These are phyloP conservation scores for Sphaerosporella brunnea DNA, from an alignment of 495 filamentous ascomycete genomes.

Conservation along the genomic window DNA sequence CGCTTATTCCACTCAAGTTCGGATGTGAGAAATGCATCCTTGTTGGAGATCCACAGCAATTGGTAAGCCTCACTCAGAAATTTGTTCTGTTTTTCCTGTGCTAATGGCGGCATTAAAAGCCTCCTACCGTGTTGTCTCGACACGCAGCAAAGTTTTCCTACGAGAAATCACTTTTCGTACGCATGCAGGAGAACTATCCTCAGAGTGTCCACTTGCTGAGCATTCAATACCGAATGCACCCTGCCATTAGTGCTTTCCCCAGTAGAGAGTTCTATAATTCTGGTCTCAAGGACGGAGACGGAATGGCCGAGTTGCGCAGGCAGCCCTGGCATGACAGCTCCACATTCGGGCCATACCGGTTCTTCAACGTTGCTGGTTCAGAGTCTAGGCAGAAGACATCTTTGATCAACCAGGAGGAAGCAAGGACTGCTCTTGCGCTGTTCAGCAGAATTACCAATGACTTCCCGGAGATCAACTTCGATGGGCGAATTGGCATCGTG, in stretches of 20 bases:
- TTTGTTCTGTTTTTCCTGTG: too few species aligned
- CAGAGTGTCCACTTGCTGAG: slow-evolving; percentile 85
- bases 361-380: slow-evolving; percentile 86
- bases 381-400: slow-evolving; percentile 68
- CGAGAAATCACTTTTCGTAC: slow-evolving; percentile 93
- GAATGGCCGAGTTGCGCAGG: slow-evolving; percentile 57
- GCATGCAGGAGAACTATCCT: slow-evolving; percentile 86
- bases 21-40: slow-evolving; percentile 93
- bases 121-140: slow-evolving; percentile 84
- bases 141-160: slow-evolving; percentile 86
- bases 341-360: slow-evolving; percentile 81
- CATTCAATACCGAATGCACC: slow-evolving; percentile 97
- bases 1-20: slow-evolving; percentile 92
- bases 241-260: slow-evolving; percentile 78
- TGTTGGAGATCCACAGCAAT: slow-evolving; percentile 91
- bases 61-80: slow-evolving; percentile 30
- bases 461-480: slow-evolving; percentile 48
- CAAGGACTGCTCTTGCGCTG: slow-evolving; percentile 66
- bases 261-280: slow-evolving; percentile 84
- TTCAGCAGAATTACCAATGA: slow-evolving; percentile 61
- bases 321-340: slow-evolving; percentile 71
- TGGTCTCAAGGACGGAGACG: slow-evolving; percentile 59
- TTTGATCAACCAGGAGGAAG: slow-evolving; percentile 71
- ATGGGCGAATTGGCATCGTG: slow-evolving; percentile 83
- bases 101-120: slow-evolving; percentile 24